Evolutionary conservation across 148 eudicot genomes (phyloP).

Genomic region (Rhododendron vialii): DNA sequence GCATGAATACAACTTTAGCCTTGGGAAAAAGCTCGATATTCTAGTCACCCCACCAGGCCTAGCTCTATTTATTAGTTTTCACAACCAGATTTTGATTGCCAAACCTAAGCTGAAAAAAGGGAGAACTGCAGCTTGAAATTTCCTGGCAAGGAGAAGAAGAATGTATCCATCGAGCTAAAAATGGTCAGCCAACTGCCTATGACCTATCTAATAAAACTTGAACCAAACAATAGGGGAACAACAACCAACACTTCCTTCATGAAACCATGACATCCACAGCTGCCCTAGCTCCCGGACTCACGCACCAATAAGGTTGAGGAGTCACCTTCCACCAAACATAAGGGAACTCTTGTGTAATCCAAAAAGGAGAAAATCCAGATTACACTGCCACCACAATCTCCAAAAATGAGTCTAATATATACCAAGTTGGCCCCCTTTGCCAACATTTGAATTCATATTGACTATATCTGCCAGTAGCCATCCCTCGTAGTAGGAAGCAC

Average conservation of each 20-base stretch:
- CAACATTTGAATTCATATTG: not conserved
- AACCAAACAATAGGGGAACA: not conserved
- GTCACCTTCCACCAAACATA: slow-evolving; percentile 7
- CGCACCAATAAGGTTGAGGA: not conserved
- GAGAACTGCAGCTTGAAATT: not conserved
- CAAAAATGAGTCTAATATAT: not conserved
- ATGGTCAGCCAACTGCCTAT: not conserved
- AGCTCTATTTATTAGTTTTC: not conserved
- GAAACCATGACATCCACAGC: not conserved
- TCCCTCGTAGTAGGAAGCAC: not conserved
- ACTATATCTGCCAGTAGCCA: not conserved
- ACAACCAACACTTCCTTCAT: not conserved
- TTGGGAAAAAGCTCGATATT: not conserved
- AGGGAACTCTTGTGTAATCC: not conserved
- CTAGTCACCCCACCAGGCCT: not conserved
- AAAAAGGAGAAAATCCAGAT: not conserved
- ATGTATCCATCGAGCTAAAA: not conserved
- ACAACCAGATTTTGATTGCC: not conserved
- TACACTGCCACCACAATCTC: not conserved
- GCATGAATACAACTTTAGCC: not conserved
- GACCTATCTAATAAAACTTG: not conserved
- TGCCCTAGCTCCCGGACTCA: not conserved
- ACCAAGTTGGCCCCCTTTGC: not conserved
- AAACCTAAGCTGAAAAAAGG: not conserved
- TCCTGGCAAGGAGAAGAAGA: not conserved